Evolutionary conservation across 805 yeast genomes (phyloP).

Genomic region (Candida fluviatilis): DNA sequence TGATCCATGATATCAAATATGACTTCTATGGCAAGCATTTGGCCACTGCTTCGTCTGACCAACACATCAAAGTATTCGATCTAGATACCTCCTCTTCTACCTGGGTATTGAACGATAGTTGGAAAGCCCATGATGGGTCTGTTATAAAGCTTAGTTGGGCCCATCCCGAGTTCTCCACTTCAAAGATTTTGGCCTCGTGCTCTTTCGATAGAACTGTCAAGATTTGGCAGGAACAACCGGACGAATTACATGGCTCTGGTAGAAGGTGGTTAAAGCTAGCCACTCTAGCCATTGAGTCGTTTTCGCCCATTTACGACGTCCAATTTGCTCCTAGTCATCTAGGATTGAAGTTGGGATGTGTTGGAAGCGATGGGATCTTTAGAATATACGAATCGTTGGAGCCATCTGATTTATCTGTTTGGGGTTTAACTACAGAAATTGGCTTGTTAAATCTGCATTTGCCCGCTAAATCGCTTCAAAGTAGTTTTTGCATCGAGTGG

Average conservation of each 20-base stretch:
- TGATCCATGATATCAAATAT: conserved; percentile 84
- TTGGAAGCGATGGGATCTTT: conserved; percentile 84
- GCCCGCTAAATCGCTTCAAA: conserved; percentile 77
- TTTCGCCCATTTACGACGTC: conserved; percentile 87
- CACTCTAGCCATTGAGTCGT: conserved; percentile 73
- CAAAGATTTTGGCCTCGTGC: conserved; percentile 80
- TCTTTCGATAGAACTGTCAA: conserved; percentile 87
- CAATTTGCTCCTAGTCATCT: conserved; percentile 82
- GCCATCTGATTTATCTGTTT: conserved; percentile 78
- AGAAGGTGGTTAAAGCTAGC: conserved; percentile 76
- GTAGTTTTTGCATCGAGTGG: conserved; percentile 85
- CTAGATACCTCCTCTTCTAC: conserved; percentile 58
- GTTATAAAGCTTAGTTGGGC: conserved; percentile 87
- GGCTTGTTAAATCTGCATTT: conserved; percentile 57
- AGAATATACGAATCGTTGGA: conserved; percentile 85
- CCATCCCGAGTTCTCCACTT: conserved; percentile 75
- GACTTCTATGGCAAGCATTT: conserved; percentile 90
- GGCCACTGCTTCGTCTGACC: conserved; percentile 95
- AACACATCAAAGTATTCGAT: conserved; percentile 86
- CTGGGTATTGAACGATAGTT: conserved; percentile 84
- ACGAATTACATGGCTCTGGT: conserved; percentile 73
- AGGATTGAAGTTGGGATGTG: conserved; percentile 78
- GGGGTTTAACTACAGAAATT: conserved; percentile 76
- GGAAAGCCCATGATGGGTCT: conserved; percentile 94
- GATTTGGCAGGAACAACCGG: conserved; percentile 86